These are phyloP conservation scores for Mychonastes homosphaera DNA, from an alignment of 139 green algal genomes.

Conservation along the genomic window DNA sequence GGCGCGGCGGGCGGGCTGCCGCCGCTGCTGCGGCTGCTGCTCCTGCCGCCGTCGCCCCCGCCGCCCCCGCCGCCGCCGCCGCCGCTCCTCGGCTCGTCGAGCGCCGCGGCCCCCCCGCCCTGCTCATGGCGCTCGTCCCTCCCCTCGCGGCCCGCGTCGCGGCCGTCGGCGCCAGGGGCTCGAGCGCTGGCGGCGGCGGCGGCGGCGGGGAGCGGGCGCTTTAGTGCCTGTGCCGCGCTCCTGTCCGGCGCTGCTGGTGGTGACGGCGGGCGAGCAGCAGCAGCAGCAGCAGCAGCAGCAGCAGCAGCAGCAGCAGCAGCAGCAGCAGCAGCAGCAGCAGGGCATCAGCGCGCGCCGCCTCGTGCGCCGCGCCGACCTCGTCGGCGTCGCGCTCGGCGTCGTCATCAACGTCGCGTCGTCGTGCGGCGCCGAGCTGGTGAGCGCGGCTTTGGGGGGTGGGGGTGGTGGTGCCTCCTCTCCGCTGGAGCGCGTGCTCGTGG, in stretches of 20 bases:
- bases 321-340: not conserved
- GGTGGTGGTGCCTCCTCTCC: not conserved
- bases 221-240: not conserved
- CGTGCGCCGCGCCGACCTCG: slow-evolving; percentile 26
- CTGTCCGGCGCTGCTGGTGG: not conserved
- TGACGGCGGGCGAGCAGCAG: not conserved
- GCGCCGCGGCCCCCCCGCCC: too few species aligned
- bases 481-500: not conserved
- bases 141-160: too few species aligned
- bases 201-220: not conserved
- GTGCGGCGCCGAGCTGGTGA: slow-evolving; percentile 3
- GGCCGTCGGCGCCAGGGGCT: too few species aligned
- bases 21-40: too few species aligned
- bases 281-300: not conserved
- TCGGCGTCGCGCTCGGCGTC: slow-evolving; percentile 44
- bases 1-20: too few species aligned
- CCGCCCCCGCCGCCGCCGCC: too few species aligned
- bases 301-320: not conserved
- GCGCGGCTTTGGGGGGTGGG: not conserved
- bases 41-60: too few species aligned
- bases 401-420: slow-evolving; percentile 58
- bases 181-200: too few species aligned
- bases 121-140: too few species aligned
- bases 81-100: too few species aligned
- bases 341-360: slow-evolving; percentile 8